Evolutionary conservation across 352 stramenopile genomes (phyloP).

Genomic region (Pythium periplocum): DNA sequence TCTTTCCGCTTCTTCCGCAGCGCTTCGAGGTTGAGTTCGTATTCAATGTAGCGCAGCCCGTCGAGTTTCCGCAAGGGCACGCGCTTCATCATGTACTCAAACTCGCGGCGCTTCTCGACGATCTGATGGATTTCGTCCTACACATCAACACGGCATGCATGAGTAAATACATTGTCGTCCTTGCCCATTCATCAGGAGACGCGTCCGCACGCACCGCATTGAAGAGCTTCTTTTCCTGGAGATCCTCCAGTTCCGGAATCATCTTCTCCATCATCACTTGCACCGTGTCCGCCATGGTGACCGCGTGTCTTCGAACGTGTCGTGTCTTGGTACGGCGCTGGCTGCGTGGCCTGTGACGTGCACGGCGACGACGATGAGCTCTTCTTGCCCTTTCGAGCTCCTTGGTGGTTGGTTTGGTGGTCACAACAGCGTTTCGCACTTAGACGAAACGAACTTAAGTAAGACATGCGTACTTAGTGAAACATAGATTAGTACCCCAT

Average conservation of each 20-base stretch:
- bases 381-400: no score
- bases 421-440: no score
- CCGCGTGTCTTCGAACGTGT: no score
- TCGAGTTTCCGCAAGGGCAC: constrained; percentile 88
- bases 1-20: constrained; percentile 82
- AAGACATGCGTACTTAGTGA: no score
- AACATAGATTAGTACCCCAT: no score
- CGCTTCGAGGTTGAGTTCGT: constrained; percentile 90
- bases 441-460: no score
- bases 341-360: no score
- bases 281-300: constrained; percentile 88
- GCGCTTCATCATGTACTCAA: constrained; percentile 91
- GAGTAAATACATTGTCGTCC: no score
- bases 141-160: neutral
- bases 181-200: no score
- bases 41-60: constrained; percentile 91
- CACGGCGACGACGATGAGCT: no score
- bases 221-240: constrained; percentile 86
- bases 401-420: no score
- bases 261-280: constrained; percentile 93
- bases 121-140: constrained; percentile 88
- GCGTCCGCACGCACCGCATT: constrained; percentile 20
- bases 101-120: constrained; percentile 83
- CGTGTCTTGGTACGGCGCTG: no score
- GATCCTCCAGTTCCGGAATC: constrained; percentile 92